A percentile compares a stretch with the other conserved stretches of the same genome.
phyloP scores from a whole-genome alignment of 805 yeast species.

The Cephaloascus fragrans region DNA sequence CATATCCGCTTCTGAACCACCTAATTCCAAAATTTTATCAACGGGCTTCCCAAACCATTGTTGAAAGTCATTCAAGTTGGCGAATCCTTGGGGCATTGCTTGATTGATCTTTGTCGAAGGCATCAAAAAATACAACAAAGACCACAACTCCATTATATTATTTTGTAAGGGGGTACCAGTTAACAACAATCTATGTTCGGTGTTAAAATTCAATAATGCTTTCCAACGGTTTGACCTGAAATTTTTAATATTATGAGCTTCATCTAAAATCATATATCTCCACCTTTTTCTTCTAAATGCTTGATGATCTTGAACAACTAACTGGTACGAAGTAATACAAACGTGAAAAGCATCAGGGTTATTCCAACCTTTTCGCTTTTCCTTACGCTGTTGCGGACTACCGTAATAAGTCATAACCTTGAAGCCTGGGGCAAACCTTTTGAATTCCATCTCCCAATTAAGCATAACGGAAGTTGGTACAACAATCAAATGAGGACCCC shows the following conservation, averaged over 20 bases:
- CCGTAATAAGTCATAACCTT: conserved; percentile 95
- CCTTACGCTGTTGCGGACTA: conserved; percentile 92
- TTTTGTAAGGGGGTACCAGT: conserved; percentile 98
- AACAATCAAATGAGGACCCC: conserved; percentile 97
- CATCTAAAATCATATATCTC: conserved; percentile 96
- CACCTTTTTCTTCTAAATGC: conserved; percentile 87
- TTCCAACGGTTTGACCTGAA: conserved; percentile 97
- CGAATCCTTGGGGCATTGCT: conserved; percentile 91
- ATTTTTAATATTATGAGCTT: conserved; percentile 95
- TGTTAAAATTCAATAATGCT: conserved; percentile 86
- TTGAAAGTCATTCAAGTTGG: conserved; percentile 90
- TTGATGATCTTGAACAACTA: conserved; percentile 95
- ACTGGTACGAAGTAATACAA: conserved; percentile 92
- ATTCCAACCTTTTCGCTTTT: conserved; percentile 96
- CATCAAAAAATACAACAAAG: conserved; percentile 88
- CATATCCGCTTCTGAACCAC: conserved; percentile 49
- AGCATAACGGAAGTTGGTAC: conserved; percentile 97
- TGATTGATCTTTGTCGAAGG: conserved; percentile 70
- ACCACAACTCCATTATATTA: conserved; percentile 93
- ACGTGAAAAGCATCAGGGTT: conserved; percentile 93
- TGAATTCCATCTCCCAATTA: conserved; percentile 99
- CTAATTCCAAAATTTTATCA: conserved; percentile 80
- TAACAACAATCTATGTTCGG: conserved; percentile 74
- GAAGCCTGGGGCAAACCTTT: conserved; percentile 96
- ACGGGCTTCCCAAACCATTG: conserved; percentile 99